Percentiles rank a stretch among this genome's conserved stretches.
Conservation (phyloP, 805 yeast genomes). For the Isabelozyma rhagii region DNA sequence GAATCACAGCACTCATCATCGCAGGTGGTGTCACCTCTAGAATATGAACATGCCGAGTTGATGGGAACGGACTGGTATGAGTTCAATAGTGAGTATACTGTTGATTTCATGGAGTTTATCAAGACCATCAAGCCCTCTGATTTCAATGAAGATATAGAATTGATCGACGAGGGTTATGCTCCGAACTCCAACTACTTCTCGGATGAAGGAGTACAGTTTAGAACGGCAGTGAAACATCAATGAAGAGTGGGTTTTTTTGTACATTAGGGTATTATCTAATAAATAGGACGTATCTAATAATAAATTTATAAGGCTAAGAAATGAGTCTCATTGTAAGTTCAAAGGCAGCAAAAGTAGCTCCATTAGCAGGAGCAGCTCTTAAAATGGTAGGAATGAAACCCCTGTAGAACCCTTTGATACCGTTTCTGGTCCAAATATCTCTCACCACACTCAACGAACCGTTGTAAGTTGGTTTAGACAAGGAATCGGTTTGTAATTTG, state of each 20-base stretch:
- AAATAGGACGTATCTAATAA: not conserved
- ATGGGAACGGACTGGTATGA: slow-evolving; percentile 38
- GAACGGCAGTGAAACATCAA: not conserved
- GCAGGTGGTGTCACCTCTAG: slow-evolving; percentile 1
- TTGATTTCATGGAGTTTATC: slow-evolving; percentile 41
- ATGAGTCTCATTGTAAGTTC: slow-evolving; percentile 79
- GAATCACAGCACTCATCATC: not conserved
- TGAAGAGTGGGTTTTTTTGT: not conserved
- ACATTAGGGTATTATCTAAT: not conserved
- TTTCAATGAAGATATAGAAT: slow-evolving; percentile 16
- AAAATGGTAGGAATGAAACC: slow-evolving; percentile 91
- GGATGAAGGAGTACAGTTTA: not conserved
- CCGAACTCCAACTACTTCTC: not conserved
- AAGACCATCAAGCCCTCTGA: slow-evolving; percentile 35
- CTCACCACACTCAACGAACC: slow-evolving; percentile 58
- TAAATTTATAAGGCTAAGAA: slow-evolving; percentile 15
- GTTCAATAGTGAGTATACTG: slow-evolving; percentile 37
- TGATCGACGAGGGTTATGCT: not conserved
- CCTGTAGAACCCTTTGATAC: slow-evolving; percentile 76
- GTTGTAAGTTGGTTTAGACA: slow-evolving; percentile 56
- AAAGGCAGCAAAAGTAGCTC: slow-evolving; percentile 92
- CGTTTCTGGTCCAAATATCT: slow-evolving; percentile 53
- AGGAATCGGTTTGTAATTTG: slow-evolving; percentile 67
- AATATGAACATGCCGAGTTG: slow-evolving; percentile 27
- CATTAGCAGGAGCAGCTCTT: slow-evolving; percentile 98